A percentile compares a stretch with the other conserved stretches of the same genome.
Conservation (phyloP, 495 filamentous ascomycete species). For the Chlorociboria aeruginascens region DNA sequence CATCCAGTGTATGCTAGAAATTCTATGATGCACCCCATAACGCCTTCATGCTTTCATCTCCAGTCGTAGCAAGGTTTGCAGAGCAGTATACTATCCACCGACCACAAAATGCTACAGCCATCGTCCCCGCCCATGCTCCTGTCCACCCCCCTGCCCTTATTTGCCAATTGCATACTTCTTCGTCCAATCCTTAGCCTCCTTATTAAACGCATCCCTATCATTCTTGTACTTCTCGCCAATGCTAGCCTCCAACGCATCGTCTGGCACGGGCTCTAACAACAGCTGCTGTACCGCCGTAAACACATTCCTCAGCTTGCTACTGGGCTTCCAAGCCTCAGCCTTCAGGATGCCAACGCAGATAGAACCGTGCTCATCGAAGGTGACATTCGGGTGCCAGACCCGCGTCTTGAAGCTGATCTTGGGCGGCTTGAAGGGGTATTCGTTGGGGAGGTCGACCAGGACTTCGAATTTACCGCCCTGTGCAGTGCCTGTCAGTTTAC, state of each 20-base stretch:
- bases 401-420: constrained; percentile 80
- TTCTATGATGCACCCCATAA: not conserved
- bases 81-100: not conserved
- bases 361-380: constrained; percentile 76
- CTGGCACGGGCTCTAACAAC: constrained; percentile 77
- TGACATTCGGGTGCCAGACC: constrained; percentile 97
- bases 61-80: not conserved
- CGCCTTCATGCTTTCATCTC: not conserved
- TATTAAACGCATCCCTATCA: constrained; percentile 64
- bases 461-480: constrained; percentile 73
- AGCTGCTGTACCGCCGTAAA: constrained; percentile 69
- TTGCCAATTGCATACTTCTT: constrained; percentile 41
- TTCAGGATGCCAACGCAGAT: constrained; percentile 90
- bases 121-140: not conserved
- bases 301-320: constrained; percentile 62
- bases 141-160: constrained; percentile 4
- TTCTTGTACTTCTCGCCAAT: constrained; percentile 80
- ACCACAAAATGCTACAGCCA: not conserved
- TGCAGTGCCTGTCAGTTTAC: not conserved
- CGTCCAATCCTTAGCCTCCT: constrained; percentile 73
- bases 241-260: constrained; percentile 81
- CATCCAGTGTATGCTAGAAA: too few species aligned
- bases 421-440: constrained; percentile 95
- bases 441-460: constrained; percentile 59
- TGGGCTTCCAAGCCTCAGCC: constrained; percentile 89